Evolutionary conservation across 495 filamentous ascomycete species (phyloP), one percentile per base, ranked within the genome.

Genomic region (Aspergillus wentii): DNA sequence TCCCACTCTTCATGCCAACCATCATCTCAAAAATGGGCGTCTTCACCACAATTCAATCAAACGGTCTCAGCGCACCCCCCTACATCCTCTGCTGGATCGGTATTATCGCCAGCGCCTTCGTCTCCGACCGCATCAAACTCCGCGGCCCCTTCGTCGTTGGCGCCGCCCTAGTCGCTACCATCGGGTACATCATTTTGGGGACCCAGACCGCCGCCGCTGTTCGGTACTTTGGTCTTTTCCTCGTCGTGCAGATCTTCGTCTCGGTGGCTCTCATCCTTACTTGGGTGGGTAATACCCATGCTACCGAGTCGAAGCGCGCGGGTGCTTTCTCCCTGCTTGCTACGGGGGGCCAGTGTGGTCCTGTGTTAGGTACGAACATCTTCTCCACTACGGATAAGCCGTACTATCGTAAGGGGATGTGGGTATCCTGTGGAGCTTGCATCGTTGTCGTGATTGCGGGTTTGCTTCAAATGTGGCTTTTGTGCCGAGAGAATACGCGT

Each of bases 301-400:
- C 48, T 27, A 49, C 41, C 4, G 58, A 51, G 6, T 46, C 47
- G 1, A 47, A 42, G 35, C 33, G 51, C 6, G 52, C 53, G 0
- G 52, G 57, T 7, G 57, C 48, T 1, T 30, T 29, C n/a, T n/a
- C 23, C 15, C 32, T 35, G 2, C 41, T 37, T 9, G 47, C 48
- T 3, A 49, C 44, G 2, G 40, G 52, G 3, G 43, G 48, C 0
- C 46, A 50, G 17, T 3, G 41, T 83, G 0, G n/a, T n/a, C n/a
- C n/a, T n/a, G n/a, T n/a, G n/a, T 51, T 85, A 9, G 78, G 80
- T 0, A 79, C 75, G 13, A 62, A 76, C 15, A 33, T 80, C 10
- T 84, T 79, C 47, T 76, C 78, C 2, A 40, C 41, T 0, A 41
- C 37, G 2, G 66, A 81, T 7, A 52, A 36, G 7, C 79, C 79